These are phyloP conservation scores for Drechslerella dactyloides DNA, from an alignment of 2,329 filamentous ascomycete species.

Conservation along the genomic window DNA sequence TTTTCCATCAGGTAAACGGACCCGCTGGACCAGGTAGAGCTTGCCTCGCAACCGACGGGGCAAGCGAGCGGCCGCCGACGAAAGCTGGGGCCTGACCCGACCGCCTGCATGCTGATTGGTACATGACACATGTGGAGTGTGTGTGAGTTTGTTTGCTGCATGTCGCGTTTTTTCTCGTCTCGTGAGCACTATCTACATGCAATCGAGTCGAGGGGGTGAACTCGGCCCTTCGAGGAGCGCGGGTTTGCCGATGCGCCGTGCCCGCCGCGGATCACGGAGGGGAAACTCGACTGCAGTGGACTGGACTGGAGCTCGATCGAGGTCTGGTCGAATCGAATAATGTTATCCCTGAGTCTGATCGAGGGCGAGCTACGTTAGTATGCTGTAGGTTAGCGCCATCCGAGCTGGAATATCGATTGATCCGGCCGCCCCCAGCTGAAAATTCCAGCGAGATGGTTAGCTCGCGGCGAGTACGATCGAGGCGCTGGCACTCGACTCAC, in stretches of 20 bases:
- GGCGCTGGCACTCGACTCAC: too few species aligned
- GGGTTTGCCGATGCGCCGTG: constrained; percentile 38
- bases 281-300: too few species aligned
- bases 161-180: constrained; percentile 10
- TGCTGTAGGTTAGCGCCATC: constrained; percentile 26
- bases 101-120: background rate
- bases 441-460: constrained; percentile 28
- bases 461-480: too few species aligned
- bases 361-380: too few species aligned
- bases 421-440: too few species aligned
- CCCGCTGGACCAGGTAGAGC: constrained; percentile 26
- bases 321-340: too few species aligned
- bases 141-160: too few species aligned
- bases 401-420: constrained; percentile 2
- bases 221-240: constrained; percentile 26
- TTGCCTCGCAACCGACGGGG: constrained; percentile 33
- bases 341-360: too few species aligned
- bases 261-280: too few species aligned
- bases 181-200: background rate
- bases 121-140: too few species aligned
- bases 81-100: too few species aligned
- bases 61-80: constrained; percentile 9
- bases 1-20: constrained; percentile 49
- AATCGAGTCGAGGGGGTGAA: background rate
- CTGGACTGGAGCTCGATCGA: too few species aligned